Evolutionary conservation across 2,329 filamentous ascomycete genomes (phyloP), one percentile per base, ranked within the genome.

Genomic region (Aureobasidium sp.): DNA sequence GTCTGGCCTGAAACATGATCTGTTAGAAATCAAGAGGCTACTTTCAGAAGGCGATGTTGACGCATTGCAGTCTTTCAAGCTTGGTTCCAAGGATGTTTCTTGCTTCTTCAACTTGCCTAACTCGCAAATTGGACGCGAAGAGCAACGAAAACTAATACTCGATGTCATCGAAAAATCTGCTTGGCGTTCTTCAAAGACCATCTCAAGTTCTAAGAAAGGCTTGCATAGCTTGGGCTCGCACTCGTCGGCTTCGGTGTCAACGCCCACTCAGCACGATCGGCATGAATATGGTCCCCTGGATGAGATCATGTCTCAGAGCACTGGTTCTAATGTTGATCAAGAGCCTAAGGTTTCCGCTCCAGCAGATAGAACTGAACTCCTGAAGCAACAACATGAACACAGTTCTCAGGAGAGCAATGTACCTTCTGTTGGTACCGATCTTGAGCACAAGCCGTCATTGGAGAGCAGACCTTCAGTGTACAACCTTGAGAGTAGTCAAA

Each of bases 31-130:
- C 5, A 86, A 90, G 66, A 82, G 87, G 66, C 81, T 93, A 41
- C 78, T 97, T 7, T 85, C 83, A 3, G 85, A 91, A 68, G 92
- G 91, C 20, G 87, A 96, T 68, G 81, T 82, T 64, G 77, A 84
- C 58, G 85, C 86, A 0, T 78, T 97, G 59, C 85, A 85, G 63
- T 82, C 87, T 42, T 95, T 90, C 80, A 81, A 84, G 65, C 86
- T 95, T 64, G 92, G 85, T 13, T 84, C 86, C n/a, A 90, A 87
- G 63, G 93, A 97, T 73, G 86, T 96, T 0, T 96, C 91, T 0
- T 95, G 91, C 5, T 94, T 95, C 71, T 97, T 97, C 75, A 88
- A 91, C 67, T 81, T 97, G 23, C 93, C 93, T 0, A 84, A 85
- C 0, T 80, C 82, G 63, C 91, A 95, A 80, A 89, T 96, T 66